A percentile compares a stretch with the other conserved stretches of the same genome.
phyloP scores from a whole-genome alignment of 306 rosid species.

The Citrullus amarus region DNA sequence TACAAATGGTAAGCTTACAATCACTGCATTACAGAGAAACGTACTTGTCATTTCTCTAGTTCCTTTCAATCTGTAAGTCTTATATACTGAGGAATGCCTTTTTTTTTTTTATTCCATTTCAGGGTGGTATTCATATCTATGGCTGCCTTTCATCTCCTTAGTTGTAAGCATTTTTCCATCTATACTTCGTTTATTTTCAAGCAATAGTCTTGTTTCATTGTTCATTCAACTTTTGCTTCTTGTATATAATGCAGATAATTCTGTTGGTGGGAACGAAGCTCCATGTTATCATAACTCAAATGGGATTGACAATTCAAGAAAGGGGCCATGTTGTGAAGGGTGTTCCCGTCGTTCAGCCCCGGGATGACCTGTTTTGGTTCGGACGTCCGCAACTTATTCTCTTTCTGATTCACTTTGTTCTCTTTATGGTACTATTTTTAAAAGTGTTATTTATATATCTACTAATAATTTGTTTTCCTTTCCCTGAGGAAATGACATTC shows the following conservation, averaged over 20 bases:
- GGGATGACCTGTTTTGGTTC: conserved; percentile 79
- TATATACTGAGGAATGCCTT: conserved; percentile 1
- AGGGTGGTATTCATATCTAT: conserved; percentile 58
- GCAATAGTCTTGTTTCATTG: neutral
- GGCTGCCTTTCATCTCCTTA: conserved; percentile 76
- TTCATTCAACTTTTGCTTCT: neutral
- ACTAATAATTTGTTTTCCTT: neutral
- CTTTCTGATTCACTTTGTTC: conserved; percentile 50
- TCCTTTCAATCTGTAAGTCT: neutral
- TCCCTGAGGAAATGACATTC: neutral
- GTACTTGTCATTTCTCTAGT: neutral
- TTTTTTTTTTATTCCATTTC: conserved; percentile 10
- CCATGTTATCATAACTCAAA: conserved; percentile 52
- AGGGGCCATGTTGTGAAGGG: conserved; percentile 68
- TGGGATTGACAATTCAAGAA: conserved; percentile 60
- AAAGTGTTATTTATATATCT: neutral
- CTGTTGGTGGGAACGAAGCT: conserved; percentile 67
- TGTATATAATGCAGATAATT: conserved; percentile 33
- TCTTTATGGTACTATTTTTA: conserved; percentile 45
- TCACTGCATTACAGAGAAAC: neutral
- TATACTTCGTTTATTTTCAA: neutral
- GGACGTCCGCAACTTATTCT: conserved; percentile 49
- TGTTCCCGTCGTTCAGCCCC: conserved; percentile 57
- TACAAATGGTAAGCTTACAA: conserved; percentile 42
- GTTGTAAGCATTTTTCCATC: conserved; percentile 39